phyloP scores from a whole-genome alignment of 495 filamentous ascomycete species.

The Penicillium silybi region DNA sequence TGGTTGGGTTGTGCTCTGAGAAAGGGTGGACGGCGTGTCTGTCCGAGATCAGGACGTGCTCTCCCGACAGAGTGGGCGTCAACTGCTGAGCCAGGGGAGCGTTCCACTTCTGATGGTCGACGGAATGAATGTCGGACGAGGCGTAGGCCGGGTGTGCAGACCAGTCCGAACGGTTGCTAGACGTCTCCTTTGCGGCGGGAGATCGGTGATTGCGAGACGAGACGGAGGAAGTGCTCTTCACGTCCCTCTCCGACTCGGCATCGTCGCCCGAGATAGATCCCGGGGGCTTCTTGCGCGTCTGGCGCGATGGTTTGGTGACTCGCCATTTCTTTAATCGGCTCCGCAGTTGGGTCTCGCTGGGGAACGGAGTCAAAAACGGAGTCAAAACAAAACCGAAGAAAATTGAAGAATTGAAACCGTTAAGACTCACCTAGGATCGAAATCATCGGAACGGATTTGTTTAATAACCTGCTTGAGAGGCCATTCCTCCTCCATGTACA shows the following conservation, averaged over 20 bases:
- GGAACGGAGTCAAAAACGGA: neutral
- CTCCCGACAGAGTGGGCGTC: conserved; percentile 25
- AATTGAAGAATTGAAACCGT: neutral
- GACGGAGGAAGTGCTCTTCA: conserved; percentile 18
- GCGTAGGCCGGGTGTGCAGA: conserved; percentile 12
- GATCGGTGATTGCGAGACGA: conserved; percentile 18
- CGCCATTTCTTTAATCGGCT: conserved; percentile 49
- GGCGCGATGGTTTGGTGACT: conserved; percentile 47
- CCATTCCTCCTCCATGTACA: conserved; percentile 50
- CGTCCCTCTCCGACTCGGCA: conserved; percentile 28
- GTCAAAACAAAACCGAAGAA: neutral
- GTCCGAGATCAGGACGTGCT: conserved; percentile 20
- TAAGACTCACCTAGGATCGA: conserved; percentile 43
- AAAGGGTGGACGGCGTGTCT: conserved; percentile 13
- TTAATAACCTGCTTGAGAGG: conserved; percentile 49
- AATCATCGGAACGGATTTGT: conserved; percentile 45
- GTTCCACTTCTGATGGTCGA: conserved; percentile 21
- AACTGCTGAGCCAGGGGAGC: conserved; percentile 20
- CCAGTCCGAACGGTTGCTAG: conserved; percentile 12
- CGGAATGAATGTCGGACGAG: conserved; percentile 12
- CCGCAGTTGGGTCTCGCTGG: conserved; percentile 45
- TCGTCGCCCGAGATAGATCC: conserved; percentile 9
- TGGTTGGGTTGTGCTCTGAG: conserved; percentile 17
- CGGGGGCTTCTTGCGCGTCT: conserved; percentile 41
- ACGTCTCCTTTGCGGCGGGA: conserved; percentile 2